Conservation (phyloP, 192 early-diverging fungal genomes). For the Spizellomyces punctatus region DNA sequence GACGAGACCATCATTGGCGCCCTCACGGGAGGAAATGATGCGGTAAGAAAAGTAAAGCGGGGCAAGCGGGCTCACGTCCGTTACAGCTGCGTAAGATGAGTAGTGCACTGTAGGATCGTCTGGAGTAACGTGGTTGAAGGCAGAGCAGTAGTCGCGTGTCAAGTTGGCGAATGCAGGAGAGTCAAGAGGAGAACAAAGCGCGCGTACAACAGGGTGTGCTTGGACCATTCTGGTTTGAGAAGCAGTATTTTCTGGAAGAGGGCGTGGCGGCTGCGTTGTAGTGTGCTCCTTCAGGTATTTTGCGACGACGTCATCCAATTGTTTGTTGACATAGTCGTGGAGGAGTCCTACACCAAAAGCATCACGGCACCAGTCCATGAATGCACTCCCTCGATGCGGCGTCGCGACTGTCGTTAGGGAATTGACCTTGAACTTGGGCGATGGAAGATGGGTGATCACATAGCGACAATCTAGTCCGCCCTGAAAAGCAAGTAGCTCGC, state of each 20-base stretch:
- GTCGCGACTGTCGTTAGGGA: slow-evolving; percentile 92
- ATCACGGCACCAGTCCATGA: slow-evolving; percentile 95
- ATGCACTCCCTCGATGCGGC: slow-evolving; percentile 87
- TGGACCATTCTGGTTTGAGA: background rate
- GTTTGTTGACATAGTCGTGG: slow-evolving; percentile 34
- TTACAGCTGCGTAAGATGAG: slow-evolving; percentile 67
- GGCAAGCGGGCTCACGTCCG: slow-evolving; percentile 62
- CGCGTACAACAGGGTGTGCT: slow-evolving; percentile 53
- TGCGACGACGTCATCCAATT: slow-evolving; percentile 42
- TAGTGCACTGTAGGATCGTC: slow-evolving; percentile 77
- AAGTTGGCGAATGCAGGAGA: slow-evolving; percentile 91
- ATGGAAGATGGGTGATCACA: slow-evolving; percentile 79
- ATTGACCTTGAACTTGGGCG: slow-evolving; percentile 64
- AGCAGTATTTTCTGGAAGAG: background rate
- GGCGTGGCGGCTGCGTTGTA: background rate
- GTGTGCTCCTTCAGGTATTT: slow-evolving; percentile 20
- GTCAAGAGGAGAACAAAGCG: slow-evolving; percentile 63
- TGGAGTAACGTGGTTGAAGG: slow-evolving; percentile 88
- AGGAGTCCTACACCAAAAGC: slow-evolving; percentile 76
- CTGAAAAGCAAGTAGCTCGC: slow-evolving; percentile 33
- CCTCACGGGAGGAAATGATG: slow-evolving; percentile 77
- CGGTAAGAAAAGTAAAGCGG: slow-evolving; percentile 79
- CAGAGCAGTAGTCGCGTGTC: slow-evolving; percentile 81
- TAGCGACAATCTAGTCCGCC: slow-evolving; percentile 94
- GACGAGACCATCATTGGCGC: slow-evolving; percentile 93